A percentile compares a stretch with the other conserved stretches of the same genome.
These are phyloP conservation scores for Pulveroboletus sp. DNA, from an alignment of 768 basidiomycete species.

Conservation along the genomic window DNA sequence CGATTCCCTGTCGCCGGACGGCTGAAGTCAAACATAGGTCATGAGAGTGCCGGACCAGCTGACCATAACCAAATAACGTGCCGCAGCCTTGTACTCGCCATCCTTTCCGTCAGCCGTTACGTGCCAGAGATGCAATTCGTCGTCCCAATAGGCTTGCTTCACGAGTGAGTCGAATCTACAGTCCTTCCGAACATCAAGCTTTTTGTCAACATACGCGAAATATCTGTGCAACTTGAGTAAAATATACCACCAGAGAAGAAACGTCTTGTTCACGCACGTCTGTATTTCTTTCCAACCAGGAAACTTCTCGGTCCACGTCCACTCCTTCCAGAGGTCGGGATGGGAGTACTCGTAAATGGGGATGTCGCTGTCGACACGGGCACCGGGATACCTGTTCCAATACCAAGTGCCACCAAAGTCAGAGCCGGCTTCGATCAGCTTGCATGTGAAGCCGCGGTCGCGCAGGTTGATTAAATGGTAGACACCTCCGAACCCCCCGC, in stretches of 20 bases:
- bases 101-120: slow-evolving; percentile 4
- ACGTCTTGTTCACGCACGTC: slow-evolving; percentile 5
- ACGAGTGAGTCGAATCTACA: slow-evolving; percentile 14
- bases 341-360: slow-evolving; percentile 7
- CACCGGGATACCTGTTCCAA: slow-evolving; percentile 17
- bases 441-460: slow-evolving; percentile 8
- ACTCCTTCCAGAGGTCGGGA: slow-evolving; percentile 11
- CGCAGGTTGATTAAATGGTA: slow-evolving; percentile 7
- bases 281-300: slow-evolving; percentile 6
- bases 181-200: slow-evolving; percentile 6
- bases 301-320: slow-evolving; percentile 13
- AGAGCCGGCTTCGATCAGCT: slow-evolving; percentile 7
- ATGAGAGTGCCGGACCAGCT: not conserved
- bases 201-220: slow-evolving; percentile 8
- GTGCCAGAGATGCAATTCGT: slow-evolving; percentile 10
- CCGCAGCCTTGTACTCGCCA: not conserved
- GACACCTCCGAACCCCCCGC: slow-evolving; percentile 15
- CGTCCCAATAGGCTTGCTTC: slow-evolving; percentile 12
- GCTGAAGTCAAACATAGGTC: no score
- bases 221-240: not conserved
- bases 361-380: slow-evolving; percentile 8
- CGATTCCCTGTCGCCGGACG: not conserved
- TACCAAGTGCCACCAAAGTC: slow-evolving; percentile 12
- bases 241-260: no score
- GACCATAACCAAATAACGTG: slow-evolving; percentile 8